Evolutionary conservation across 139 green algal genomes (phyloP).

Genomic region (Nannochloris sp.): DNA sequence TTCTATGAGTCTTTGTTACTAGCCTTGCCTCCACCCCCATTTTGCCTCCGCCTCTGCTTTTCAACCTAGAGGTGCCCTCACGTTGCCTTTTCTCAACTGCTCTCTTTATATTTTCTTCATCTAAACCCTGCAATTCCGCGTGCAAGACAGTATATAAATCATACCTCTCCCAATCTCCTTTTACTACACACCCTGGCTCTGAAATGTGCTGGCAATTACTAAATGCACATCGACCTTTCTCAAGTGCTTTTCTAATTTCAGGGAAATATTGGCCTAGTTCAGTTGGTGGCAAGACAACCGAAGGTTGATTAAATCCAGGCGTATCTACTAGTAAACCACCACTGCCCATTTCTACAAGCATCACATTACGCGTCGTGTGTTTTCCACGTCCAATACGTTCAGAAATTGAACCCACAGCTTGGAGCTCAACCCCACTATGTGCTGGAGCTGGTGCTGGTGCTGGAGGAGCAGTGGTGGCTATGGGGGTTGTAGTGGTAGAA

Average conservation of each 20-base stretch:
- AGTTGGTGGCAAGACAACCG: constrained; percentile 25
- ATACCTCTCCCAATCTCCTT: constrained; percentile 61
- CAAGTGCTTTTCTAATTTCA: constrained; percentile 31
- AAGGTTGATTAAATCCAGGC: constrained; percentile 83
- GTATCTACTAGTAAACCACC: constrained; percentile 84
- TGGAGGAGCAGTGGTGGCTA: not conserved
- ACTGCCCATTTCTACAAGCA: constrained; percentile 57
- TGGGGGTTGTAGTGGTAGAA: not conserved
- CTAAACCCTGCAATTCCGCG: constrained; percentile 44
- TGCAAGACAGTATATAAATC: constrained; percentile 65
- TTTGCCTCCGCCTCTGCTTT: constrained; percentile 50
- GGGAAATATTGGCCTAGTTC: constrained; percentile 52
- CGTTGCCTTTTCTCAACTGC: constrained; percentile 36
- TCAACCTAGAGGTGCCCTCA: constrained; percentile 52
- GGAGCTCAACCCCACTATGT: constrained; percentile 9
- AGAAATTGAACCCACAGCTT: constrained; percentile 65
- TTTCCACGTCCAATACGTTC: constrained; percentile 64
- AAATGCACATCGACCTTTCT: constrained; percentile 48
- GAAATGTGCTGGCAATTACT: constrained; percentile 76
- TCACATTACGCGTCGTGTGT: constrained; percentile 87
- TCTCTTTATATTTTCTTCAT: constrained; percentile 30
- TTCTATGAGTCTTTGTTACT: constrained; percentile 61
- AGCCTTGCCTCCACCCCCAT: constrained; percentile 63
- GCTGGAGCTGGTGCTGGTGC: no score
- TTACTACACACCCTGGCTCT: constrained; percentile 81